phyloP scores from a whole-genome alignment of 768 basidiomycete species.

The Cyathus striatus region DNA sequence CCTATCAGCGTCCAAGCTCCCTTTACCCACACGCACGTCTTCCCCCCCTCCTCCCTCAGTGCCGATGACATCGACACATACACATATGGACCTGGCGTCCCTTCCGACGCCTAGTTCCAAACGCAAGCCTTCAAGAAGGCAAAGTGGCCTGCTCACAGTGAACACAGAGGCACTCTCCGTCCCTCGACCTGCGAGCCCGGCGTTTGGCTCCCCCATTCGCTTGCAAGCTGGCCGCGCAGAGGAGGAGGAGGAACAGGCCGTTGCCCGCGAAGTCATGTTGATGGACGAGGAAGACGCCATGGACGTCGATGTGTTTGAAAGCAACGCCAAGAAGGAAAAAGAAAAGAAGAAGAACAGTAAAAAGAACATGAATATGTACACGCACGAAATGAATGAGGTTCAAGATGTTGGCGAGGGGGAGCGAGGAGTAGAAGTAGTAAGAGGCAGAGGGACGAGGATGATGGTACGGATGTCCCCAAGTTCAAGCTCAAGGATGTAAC shows the following conservation, averaged over 20 bases:
- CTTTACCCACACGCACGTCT: slow-evolving; percentile 36
- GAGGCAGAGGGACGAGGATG: slow-evolving; percentile 26
- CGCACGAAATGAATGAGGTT: slow-evolving; percentile 21
- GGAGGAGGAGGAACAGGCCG: slow-evolving; percentile 48
- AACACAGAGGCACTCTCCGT: slow-evolving; percentile 32
- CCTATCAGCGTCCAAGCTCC: slow-evolving; percentile 42
- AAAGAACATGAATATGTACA: slow-evolving; percentile 34
- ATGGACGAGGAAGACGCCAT: slow-evolving; percentile 27
- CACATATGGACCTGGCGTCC: slow-evolving; percentile 17
- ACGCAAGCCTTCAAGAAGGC: slow-evolving; percentile 36
- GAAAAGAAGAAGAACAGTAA: slow-evolving; percentile 38
- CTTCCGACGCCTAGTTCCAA: slow-evolving; percentile 18
- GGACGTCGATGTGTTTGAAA: slow-evolving; percentile 26
- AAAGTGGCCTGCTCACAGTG: slow-evolving; percentile 53
- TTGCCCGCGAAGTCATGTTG: slow-evolving; percentile 2
- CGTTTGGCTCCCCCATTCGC: slow-evolving; percentile 60
- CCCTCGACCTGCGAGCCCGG: slow-evolving; percentile 61
- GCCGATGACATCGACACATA: slow-evolving; percentile 9
- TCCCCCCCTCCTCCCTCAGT: slow-evolving; percentile 32
- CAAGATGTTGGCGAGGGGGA: slow-evolving; percentile 9
- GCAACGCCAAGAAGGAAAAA: slow-evolving; percentile 40
- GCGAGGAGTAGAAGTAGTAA: slow-evolving; percentile 32
- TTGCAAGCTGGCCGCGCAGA: slow-evolving; percentile 51
- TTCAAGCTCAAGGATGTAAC: slow-evolving; percentile 61
- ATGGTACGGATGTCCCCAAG: slow-evolving; percentile 30